phyloP scores from a whole-genome alignment of 257 asterid species.

The Lantana camara region DNA sequence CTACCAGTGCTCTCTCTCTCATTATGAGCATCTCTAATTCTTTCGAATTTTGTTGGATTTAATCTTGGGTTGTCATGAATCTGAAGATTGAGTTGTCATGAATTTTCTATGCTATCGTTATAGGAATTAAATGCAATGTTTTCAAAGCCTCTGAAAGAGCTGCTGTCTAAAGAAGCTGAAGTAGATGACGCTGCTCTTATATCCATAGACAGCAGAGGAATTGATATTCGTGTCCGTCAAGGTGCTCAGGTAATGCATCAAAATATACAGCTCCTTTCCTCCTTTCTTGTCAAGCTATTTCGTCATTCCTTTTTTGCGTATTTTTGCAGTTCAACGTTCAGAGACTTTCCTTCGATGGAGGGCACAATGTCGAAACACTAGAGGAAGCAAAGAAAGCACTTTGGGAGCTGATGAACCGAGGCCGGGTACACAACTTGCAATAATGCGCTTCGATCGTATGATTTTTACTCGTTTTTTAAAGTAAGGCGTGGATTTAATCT shows the following conservation, averaged over 20 bases:
- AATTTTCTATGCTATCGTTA: background rate
- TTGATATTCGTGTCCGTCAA: conserved; percentile 90
- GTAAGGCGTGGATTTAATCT: background rate
- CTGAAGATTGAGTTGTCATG: background rate
- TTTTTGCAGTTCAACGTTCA: conserved; percentile 68
- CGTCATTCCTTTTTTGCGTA: background rate
- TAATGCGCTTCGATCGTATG: conserved; percentile 20
- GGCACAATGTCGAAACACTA: conserved; percentile 66
- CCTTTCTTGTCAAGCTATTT: background rate
- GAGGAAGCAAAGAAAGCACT: conserved; percentile 91
- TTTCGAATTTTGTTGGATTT: too few relatives aligned
- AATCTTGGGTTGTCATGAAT: background rate
- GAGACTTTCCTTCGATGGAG: conserved; percentile 80
- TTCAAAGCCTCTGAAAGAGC: conserved; percentile 86
- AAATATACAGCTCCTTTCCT: background rate
- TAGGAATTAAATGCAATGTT: conserved; percentile 84
- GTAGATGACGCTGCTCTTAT: conserved; percentile 94
- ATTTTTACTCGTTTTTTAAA: background rate
- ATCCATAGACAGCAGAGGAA: conserved; percentile 88
- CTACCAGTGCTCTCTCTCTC: background rate
- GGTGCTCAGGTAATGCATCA: conserved; percentile 72
- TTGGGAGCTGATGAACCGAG: conserved; percentile 60
- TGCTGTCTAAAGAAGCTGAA: conserved; percentile 76
- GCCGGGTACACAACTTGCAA: conserved; percentile 58
- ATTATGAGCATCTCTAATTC: background rate